A percentile compares a stretch with the other conserved stretches of the same genome.
Evolutionary conservation across 192 early-diverging fungal genomes (phyloP).

Genomic region (Oehlia diaphana): DNA sequence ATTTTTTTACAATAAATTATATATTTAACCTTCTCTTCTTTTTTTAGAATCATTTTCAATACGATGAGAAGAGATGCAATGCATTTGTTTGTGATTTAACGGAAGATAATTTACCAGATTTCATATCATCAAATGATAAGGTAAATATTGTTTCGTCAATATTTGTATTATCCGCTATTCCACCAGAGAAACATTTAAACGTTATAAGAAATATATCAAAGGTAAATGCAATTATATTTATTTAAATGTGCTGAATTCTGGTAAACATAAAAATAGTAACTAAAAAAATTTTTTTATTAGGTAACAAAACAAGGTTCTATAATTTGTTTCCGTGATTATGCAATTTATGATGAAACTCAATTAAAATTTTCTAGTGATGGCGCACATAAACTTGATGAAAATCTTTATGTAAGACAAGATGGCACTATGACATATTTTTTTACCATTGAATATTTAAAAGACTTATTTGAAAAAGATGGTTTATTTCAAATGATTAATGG

Average conservation of each 20-base stretch:
- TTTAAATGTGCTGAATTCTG: too few species aligned
- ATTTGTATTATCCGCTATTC: slow-evolving; percentile 95
- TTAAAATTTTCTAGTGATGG: slow-evolving; percentile 79
- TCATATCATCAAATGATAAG: slow-evolving; percentile 65
- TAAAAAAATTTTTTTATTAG: neutral
- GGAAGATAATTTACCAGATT: slow-evolving; percentile 62
- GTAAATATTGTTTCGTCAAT: slow-evolving; percentile 90
- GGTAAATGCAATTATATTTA: slow-evolving; percentile 32
- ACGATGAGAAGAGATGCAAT: slow-evolving; percentile 71
- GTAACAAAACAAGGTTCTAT: slow-evolving; percentile 83
- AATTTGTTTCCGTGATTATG: slow-evolving; percentile 96
- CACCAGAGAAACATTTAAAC: slow-evolving; percentile 77
- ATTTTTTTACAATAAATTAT: neutral
- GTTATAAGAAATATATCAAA: slow-evolving; percentile 81
- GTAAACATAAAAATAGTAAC: too few species aligned
- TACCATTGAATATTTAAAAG: slow-evolving; percentile 57
- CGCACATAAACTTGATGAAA: slow-evolving; percentile 84
- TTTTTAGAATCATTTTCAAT: slow-evolving; percentile 59
- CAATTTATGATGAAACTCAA: slow-evolving; percentile 94
- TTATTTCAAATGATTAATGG: slow-evolving; percentile 53
- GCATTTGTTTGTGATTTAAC: slow-evolving; percentile 98
- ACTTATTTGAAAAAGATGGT: slow-evolving; percentile 64
- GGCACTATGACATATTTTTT: slow-evolving; percentile 96
- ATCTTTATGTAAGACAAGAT: slow-evolving; percentile 97
- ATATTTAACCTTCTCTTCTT: neutral